A percentile compares a stretch with the other conserved stretches of the same genome.
Conservation (phyloP, 139 green algal genomes). For the Micractinium sp. region DNA sequence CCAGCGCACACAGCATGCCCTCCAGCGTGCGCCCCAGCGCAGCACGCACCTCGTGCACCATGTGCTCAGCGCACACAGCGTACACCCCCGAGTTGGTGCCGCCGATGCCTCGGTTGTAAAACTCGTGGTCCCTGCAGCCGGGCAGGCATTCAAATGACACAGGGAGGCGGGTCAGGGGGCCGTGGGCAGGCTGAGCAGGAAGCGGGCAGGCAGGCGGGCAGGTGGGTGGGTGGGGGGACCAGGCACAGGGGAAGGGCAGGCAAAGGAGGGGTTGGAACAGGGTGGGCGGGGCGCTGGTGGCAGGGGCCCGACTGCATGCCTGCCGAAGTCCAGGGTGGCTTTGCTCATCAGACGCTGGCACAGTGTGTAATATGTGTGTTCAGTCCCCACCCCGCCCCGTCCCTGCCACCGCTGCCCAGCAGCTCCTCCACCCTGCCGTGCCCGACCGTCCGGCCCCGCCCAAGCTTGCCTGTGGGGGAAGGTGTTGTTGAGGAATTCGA, state of each 20-base stretch:
- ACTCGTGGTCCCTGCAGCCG: not conserved
- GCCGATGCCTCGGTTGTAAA: conserved; percentile 26
- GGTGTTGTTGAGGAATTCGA: not conserved
- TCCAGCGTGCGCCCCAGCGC: no score
- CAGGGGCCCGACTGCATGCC: no score
- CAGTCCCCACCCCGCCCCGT: no score
- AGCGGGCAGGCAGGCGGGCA: not conserved
- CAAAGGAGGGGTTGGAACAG: not conserved
- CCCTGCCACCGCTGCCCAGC: no score
- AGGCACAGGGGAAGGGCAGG: not conserved
- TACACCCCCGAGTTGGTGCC: conserved; percentile 25
- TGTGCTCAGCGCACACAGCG: conserved; percentile 25
- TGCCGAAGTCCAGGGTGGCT: no score
- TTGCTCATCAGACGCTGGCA: no score
- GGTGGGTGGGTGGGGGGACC: no score
- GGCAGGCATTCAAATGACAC: not conserved
- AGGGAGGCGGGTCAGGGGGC: no score
- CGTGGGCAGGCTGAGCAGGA: no score
- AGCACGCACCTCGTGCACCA: conserved; percentile 17
- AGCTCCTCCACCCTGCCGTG: no score
- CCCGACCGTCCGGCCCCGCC: not conserved
- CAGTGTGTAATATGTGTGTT: no score
- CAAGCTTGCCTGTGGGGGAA: conserved; percentile 10
- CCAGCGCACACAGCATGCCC: no score
- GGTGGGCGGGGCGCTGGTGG: not conserved